Conservation (phyloP, 768 basidiomycete species). For the Dictyophora rubrovolvata region DNA sequence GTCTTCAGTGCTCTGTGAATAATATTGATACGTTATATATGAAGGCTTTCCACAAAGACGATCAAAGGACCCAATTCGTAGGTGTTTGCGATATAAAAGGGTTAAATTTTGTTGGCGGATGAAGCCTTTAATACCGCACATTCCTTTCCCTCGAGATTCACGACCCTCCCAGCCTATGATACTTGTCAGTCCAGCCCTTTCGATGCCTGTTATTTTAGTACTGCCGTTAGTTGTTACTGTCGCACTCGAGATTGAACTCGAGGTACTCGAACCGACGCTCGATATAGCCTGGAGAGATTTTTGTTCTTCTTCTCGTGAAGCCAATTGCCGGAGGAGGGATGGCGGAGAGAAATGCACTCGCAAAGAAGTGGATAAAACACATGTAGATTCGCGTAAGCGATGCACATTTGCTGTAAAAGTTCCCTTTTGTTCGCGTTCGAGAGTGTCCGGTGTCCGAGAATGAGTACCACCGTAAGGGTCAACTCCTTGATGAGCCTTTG, state of each 20-base stretch:
- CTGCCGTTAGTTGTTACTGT: not conserved
- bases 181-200: conserved; percentile 40
- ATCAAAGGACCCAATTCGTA: conserved; percentile 11
- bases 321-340: conserved; percentile 36
- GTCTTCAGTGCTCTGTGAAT: conserved; percentile 28
- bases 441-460: conserved; percentile 1
- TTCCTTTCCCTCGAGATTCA: conserved; percentile 30
- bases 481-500: not conserved
- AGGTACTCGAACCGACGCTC: not conserved
- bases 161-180: conserved; percentile 53
- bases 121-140: conserved; percentile 45
- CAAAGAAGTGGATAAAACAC: conserved; percentile 43
- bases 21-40: conserved; percentile 45
- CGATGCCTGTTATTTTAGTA: conserved; percentile 42
- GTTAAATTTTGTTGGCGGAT: conserved; percentile 48
- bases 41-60: conserved; percentile 34
- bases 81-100: conserved; percentile 37
- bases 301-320: conserved; percentile 36
- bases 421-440: conserved; percentile 6
- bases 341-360: conserved; percentile 41
- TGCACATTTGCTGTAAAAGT: conserved; percentile 32
- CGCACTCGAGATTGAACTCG: conserved; percentile 5
- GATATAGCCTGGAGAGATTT: not conserved
- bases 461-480: not conserved
- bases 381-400: conserved; percentile 29